These are phyloP conservation scores for Breviolum minutum DNA, from an alignment of 73 alveolate species.

Conservation along the genomic window DNA sequence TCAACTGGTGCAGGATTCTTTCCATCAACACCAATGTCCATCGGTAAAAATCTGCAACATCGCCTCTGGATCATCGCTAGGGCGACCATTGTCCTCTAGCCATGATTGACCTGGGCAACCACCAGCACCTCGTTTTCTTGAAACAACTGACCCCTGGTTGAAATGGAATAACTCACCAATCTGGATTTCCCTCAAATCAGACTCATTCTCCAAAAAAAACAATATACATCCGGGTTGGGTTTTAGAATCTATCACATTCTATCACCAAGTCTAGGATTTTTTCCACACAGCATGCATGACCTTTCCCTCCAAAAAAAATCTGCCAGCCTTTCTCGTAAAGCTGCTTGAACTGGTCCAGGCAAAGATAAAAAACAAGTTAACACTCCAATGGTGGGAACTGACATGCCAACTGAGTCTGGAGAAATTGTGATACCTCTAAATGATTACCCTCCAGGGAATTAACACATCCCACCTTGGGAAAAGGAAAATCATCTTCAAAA, in stretches of 20 bases:
- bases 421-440: no score
- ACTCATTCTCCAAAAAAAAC: background rate
- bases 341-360: slow-evolving; percentile 32
- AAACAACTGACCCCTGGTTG: background rate
- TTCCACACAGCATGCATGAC: no score
- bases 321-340: slow-evolving; percentile 30
- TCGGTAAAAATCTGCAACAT: no score
- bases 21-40: background rate
- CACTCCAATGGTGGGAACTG: no score
- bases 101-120: slow-evolving; percentile 48
- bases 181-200: background rate
- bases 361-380: no score
- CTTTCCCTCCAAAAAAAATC: background rate
- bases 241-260: background rate
- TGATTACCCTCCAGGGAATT: no score
- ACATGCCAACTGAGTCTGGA: no score
- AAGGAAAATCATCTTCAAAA: no score
- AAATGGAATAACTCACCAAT: no score
- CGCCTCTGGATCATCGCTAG: slow-evolving; percentile 71
- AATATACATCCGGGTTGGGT: background rate
- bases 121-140: background rate
- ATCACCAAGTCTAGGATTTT: no score
- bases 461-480: no score
- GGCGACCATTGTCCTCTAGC: slow-evolving; percentile 74
- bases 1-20: background rate